phyloP scores from a whole-genome alignment of 208 protist species.

The Naegleria fowleri region DNA sequence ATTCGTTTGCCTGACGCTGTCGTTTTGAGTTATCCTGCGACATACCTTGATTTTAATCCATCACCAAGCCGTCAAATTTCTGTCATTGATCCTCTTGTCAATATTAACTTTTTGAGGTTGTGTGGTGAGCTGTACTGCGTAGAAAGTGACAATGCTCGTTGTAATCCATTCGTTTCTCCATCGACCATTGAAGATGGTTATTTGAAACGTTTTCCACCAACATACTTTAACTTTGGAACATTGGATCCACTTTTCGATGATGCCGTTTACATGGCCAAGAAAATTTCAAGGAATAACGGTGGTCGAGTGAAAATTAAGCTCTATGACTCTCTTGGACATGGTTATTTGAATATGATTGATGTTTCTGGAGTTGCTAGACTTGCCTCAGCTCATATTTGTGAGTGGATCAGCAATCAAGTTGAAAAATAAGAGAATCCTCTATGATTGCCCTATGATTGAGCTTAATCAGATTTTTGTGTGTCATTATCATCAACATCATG shows the following conservation, averaged over 20 bases:
- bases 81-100: constrained; percentile 27
- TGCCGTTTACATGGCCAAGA: neutral
- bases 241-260: constrained; percentile 33
- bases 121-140: neutral
- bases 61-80: neutral
- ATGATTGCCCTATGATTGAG: no score
- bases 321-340: constrained; percentile 25
- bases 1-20: constrained; percentile 22
- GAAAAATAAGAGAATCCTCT: no score
- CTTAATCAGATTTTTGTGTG: no score
- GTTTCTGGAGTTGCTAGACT: neutral
- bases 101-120: constrained; percentile 15
- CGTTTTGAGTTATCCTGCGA: constrained; percentile 15
- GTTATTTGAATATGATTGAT: constrained; percentile 28
- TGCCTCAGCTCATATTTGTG: neutral
- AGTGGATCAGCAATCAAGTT: neutral
- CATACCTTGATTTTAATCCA: neutral
- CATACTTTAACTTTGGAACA: neutral
- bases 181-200: neutral
- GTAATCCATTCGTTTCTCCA: constrained; percentile 20
- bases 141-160: neutral
- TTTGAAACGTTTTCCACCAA: constrained; percentile 8
- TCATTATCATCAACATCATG: no score
- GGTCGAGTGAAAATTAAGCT: neutral
- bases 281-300: neutral